Base-by-base conservation (phyloP, 129 eudicot genomes). In the Smallanthus sonchifolius region DNA sequence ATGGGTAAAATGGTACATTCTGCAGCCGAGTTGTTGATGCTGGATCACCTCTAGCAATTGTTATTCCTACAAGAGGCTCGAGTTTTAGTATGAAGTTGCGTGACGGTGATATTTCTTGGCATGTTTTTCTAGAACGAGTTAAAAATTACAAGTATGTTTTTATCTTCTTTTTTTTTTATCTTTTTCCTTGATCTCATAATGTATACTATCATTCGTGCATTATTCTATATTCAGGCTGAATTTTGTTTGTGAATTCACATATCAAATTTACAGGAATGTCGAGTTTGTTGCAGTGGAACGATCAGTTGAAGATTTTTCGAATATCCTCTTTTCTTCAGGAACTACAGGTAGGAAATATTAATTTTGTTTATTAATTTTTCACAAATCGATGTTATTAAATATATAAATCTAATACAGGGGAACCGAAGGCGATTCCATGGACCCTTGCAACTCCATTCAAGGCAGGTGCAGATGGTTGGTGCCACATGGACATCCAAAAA, bases 391-490 rank as follows among this genome's bases (percentile, higher is more conserved):
- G 28, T 62, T 34, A 65, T 15, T 37, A 74, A 38, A 61, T 77
- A 7, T 13, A 13, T 28, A 19, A 55, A 19, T 36, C 15, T 54
- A 38, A 52, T 24, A 38, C 67, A 93, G 98, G 95, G 83, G 93
- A 88, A 66, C 98, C 97, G 4, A 94, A 94, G 85, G 98, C 97
- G 37, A 94, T 94, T 34, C 98, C 98, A 59, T 94, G 98, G 98
- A 94, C 98, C 48, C 79, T 73, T 62, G 84, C 84, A 16, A 83
- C 98, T 44, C 96, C 98, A 67, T 77, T 90, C 11, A 90, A 86
- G 75, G 97, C 97, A 28, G 97, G 91, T 83, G 97, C 97, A 4
- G 98, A 94, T 83, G 96, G 88, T 61, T 94, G 97, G 98, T 84
- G 83, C 81, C 98, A 94, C 70, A 70, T 84, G 83, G 96, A 90